These are phyloP conservation scores for Mallotus nudiflorus DNA, from an alignment of 345 rosid species.

Conservation along the genomic window DNA sequence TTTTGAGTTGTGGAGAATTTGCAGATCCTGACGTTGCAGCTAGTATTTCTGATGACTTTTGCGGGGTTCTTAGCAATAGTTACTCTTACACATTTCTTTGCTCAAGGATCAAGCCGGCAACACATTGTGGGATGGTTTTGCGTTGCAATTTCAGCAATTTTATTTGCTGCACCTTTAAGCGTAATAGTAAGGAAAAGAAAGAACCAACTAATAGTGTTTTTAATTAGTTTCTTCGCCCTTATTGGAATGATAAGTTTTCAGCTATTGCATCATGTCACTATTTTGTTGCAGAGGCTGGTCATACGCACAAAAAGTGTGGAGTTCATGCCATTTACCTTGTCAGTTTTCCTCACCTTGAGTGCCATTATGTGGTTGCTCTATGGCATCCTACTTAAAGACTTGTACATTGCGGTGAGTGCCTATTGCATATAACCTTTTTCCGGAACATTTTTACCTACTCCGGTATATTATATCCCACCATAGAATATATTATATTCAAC, in stretches of 20 bases:
- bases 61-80: slow-evolving; percentile 31
- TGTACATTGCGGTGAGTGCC: slow-evolving; percentile 39
- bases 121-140: slow-evolving; percentile 45
- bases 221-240: too few relatives aligned
- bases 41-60: slow-evolving; percentile 26
- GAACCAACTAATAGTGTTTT: too few relatives aligned
- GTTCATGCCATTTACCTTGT: slow-evolving; percentile 45
- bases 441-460: too few relatives aligned
- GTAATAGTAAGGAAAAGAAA: slow-evolving; percentile 32
- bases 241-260: neutral
- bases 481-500: too few relatives aligned
- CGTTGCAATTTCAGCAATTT: slow-evolving; percentile 28
- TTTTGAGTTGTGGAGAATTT: neutral
- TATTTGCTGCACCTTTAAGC: slow-evolving; percentile 48
- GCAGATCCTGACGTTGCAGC: slow-evolving; percentile 41
- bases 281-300: slow-evolving; percentile 28
- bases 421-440: too few relatives aligned
- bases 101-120: slow-evolving; percentile 26
- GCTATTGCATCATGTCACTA: too few relatives aligned
- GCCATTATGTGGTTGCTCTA: slow-evolving; percentile 38
- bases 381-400: slow-evolving; percentile 32
- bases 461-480: too few relatives aligned
- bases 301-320: slow-evolving; percentile 43
- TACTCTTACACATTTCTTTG: slow-evolving; percentile 29
- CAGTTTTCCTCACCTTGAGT: slow-evolving; percentile 33